Percentiles rank a stretch among this genome's conserved stretches.
These are phyloP conservation scores for Monosporozyma aerobia DNA, from an alignment of 805 yeast genomes.

Conservation along the genomic window DNA sequence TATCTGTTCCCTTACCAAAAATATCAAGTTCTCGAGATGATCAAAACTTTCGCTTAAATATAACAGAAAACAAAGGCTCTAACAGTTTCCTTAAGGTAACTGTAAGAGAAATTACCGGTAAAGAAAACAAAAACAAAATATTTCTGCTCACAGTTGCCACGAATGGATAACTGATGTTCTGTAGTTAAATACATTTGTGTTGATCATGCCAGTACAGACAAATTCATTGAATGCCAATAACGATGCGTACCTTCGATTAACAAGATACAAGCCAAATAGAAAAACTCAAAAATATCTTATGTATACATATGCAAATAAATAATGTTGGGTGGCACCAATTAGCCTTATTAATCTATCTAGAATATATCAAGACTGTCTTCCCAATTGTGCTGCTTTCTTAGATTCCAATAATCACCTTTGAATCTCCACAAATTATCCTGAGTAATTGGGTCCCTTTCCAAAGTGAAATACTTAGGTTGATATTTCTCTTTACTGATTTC, in stretches of 20 bases:
- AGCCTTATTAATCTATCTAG: conserved; percentile 14
- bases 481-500: conserved; percentile 47
- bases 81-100: not conserved
- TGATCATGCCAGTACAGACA: not conserved
- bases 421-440: conserved; percentile 67
- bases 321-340: not conserved
- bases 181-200: not conserved
- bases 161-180: not conserved
- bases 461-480: conserved; percentile 64
- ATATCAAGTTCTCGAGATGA: not conserved
- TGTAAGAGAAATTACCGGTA: not conserved
- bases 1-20: not conserved
- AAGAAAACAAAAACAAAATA: not conserved
- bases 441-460: conserved; percentile 66
- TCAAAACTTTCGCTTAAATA: not conserved
- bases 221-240: too few relatives aligned
- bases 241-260: too few relatives aligned
- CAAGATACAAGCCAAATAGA: too few relatives aligned
- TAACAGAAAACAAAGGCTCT: not conserved
- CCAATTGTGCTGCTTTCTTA: conserved; percentile 47
- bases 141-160: not conserved
- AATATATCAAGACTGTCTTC: conserved; percentile 50
- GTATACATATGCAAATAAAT: not conserved
- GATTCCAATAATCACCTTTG: conserved; percentile 66
- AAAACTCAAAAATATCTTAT: not conserved